Base-by-base conservation (phyloP, 768 basidiomycete genomes). In the Tylopilus intermedius region DNA sequence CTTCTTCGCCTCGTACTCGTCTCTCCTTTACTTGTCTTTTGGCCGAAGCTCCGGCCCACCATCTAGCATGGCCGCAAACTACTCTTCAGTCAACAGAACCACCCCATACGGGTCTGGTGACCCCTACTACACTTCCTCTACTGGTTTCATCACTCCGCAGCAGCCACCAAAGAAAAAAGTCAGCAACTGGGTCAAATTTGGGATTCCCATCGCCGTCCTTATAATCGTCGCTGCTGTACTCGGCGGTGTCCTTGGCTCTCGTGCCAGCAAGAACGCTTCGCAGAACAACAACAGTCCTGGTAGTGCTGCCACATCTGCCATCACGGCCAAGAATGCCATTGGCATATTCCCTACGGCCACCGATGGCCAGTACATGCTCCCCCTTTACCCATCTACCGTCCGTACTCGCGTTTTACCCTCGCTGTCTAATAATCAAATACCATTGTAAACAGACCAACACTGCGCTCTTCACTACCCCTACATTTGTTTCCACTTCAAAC, bases 381-480 rank as follows among this genome's bases (percentile, higher is more conserved):
- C 94, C 0, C 64, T 94, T 26, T 95, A 94, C 67, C 90, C 93
- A 6, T 85, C 90, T 18, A 90, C 90, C 5, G 94, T 94, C 56
- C 74, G 90, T 80, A 22, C 35, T 32, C 51, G 21, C 26, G 21
- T 8, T 33, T 43, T 51, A 18, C 22, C 38, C 35, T 44, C 29
- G 18, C 6, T 29, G 49, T 40, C 47, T 18, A 7, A 9, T 30
- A 24, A 24, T 21, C 2, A 18, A 51, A 18, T 2, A 22, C 18
- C 18, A 9, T 42, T 29, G 42, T 22, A 32, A 45, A 53, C 58
- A 92, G 88, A 92, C 89, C 39, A 86, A 90, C 62, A 71, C 81
- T 10, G 88, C 85, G 29, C 81, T 78, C 8, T 92, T 83, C 67
- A 79, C 80, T 15, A 63, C 72, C 0, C 89, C 92, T 13, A 88